Base-by-base conservation (phyloP, 805 yeast genomes). In the Yamadazyma sp. region DNA sequence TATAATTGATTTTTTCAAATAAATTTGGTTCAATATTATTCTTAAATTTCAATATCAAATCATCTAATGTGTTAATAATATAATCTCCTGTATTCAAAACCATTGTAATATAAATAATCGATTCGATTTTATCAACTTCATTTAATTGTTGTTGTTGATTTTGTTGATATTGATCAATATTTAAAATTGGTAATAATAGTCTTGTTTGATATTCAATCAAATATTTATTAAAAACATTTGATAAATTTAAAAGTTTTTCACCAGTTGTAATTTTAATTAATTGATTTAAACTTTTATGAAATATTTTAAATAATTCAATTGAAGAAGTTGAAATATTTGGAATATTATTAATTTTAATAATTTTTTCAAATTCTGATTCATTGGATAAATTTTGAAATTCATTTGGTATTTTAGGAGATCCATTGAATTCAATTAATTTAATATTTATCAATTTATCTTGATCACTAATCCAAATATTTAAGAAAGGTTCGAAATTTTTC, bases 1-100 rank as follows among this genome's bases (percentile, higher is more conserved):
- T 83, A 47, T 87, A 82, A 10, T 48, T 49, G n/a, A 79, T 51
- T 39, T 62, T 65, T 14, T 58, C 62, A 9, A 65, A 50, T 33
- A 57, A 57, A 14, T 59, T 56, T 11, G 56, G 50, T 12, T 60
- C 56, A 44, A 55, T 67, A 48, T 58, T 62, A 53, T 56, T 70
- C 48, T 30, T 65, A 65, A 52, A 58, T 47, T 76, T 76, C 17
- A 81, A 84, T 47, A 80, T 87, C 29, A 93, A 61, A 53, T 93
- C 97, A 9, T 71, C 72, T 2, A 82, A 76, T 3, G 96, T 93
- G 8, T 77, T 69, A 12, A 86, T 75, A 40, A 95, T 81, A 55
- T 89, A 93, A 53, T 91, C 96, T 1, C 95, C 87, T 0, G 98
- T 91, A 47, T 87, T 86, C 23, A 91, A 61, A 7, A 88, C 73